Evolutionary conservation across 1,284 basidiomycete species (phyloP).

Genomic region (Puccinia brachypodii): DNA sequence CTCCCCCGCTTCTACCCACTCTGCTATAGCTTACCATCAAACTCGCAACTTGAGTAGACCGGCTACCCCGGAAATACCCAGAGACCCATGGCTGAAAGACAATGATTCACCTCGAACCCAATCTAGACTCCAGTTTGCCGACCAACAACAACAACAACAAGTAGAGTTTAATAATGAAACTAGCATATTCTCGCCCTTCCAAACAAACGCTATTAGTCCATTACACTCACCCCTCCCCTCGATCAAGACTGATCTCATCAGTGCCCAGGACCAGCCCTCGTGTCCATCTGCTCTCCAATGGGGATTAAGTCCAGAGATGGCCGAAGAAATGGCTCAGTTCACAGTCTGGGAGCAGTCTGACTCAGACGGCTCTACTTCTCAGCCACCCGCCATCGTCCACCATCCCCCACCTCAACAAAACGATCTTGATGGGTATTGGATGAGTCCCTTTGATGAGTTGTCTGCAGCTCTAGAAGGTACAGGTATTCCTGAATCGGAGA

Average conservation of each 20-base stretch:
- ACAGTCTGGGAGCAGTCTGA: constrained; percentile 4
- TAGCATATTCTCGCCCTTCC: neutral
- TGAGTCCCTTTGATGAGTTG: neutral
- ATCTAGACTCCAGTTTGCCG: neutral
- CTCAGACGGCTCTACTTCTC: neutral
- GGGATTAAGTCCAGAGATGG: constrained; percentile 20
- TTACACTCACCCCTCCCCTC: neutral
- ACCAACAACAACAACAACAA: neutral
- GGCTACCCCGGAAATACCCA: neutral
- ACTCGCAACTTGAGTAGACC: no score
- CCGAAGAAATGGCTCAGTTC: constrained; percentile 19
- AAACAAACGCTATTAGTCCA: neutral
- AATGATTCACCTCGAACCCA: neutral
- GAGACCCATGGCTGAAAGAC: constrained; percentile 36
- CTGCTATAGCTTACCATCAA: neutral
- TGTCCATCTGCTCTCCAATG: constrained; percentile 14
- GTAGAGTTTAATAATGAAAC: neutral
- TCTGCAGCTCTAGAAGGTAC: neutral
- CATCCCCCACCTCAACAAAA: neutral
- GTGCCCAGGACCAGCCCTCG: neutral
- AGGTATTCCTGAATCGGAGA: neutral
- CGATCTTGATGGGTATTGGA: neutral
- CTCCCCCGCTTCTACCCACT: neutral
- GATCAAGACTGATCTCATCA: neutral
- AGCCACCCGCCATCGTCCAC: constrained; percentile 3